Evolutionary conservation across 129 eudicot species (phyloP), one percentile per base, ranked within the genome.

Genomic region (Deinandra increscens): DNA sequence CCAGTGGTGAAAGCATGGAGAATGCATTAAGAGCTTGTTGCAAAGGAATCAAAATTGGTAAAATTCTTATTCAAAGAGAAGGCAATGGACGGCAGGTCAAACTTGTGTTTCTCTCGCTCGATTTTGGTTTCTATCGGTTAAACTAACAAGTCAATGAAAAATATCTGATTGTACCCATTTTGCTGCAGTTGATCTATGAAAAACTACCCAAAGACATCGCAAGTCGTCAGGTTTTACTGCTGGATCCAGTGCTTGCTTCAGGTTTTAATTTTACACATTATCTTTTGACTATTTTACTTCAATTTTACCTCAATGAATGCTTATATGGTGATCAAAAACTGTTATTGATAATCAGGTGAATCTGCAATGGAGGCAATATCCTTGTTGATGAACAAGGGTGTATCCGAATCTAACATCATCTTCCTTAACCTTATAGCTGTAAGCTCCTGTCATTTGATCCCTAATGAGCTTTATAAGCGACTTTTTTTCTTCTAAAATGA

Each of bases 1-100:
- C 39, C 39, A 89, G 98, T 81, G 98, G 98, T 59, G 98, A 93
- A 78, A 93, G 98, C 75, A 93, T 93, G 98, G 98, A 93, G 62
- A 93, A 93, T 49, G 98, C 98, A 44, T 60, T 93, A 79, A 92
- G 98, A 58, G 98, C 98, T 50, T 93, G 98, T 72, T 93, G 98
- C 84, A 93, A 93, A 72, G 98, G 98, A 36, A 93, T 93, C 45
- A 93, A 93, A 79, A 89, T 93, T 59, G 98, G 97, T 66, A 93
- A 93, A 80, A 85, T 93, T 55, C 74, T 93, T 51, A 93, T 89
- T 72, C 98, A 89, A 66, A 88, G 98, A 61, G 98, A 93, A 71
- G 98, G 98, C 85, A 81, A 93, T 80, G 98, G 98, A 56, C 76
- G 86, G 77, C 97, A 93, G 90, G 98, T 88, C 39, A 36, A 36